phyloP scores from a whole-genome alignment of 768 basidiomycete genomes.

The Mycena rebaudengoi region DNA sequence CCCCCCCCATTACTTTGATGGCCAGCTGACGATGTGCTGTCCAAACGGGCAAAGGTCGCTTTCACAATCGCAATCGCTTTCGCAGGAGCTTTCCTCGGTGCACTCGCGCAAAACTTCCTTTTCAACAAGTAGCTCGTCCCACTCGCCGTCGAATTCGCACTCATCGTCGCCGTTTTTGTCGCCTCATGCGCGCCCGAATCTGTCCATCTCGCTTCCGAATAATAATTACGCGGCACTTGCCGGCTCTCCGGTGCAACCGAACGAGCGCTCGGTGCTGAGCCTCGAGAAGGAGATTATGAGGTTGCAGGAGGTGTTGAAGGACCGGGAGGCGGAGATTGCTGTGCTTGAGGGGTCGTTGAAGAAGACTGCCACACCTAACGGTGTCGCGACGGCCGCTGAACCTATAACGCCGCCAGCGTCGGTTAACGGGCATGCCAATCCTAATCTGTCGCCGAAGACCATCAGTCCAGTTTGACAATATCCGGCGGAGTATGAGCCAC shows the following conservation, averaged over 20 bases:
- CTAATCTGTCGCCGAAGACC: constrained; percentile 73
- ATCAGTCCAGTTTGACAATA: constrained; percentile 76
- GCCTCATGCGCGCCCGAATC: constrained; percentile 56
- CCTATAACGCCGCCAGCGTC: constrained; percentile 8
- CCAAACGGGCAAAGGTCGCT: constrained; percentile 68
- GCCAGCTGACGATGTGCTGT: constrained; percentile 25
- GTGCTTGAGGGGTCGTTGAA: constrained; percentile 69
- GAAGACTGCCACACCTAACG: constrained; percentile 30
- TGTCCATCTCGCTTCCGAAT: constrained; percentile 66
- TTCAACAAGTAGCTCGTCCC: constrained; percentile 70
- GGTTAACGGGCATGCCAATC: constrained; percentile 14
- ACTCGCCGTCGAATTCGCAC: constrained; percentile 70
- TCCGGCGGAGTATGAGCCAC: constrained; percentile 74
- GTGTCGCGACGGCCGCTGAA: neutral
- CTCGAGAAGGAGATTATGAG: constrained; percentile 96
- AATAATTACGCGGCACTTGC: constrained; percentile 40
- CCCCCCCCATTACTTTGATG: constrained; percentile 17
- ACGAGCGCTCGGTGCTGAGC: constrained; percentile 83
- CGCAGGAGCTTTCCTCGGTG: constrained; percentile 94
- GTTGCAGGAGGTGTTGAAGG: constrained; percentile 89
- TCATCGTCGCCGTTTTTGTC: constrained; percentile 39
- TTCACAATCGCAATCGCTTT: constrained; percentile 94
- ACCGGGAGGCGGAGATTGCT: constrained; percentile 91
- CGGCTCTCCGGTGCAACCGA: constrained; percentile 36
- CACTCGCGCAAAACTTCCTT: constrained; percentile 85